Percentiles rank a stretch among this genome's conserved stretches.
Evolutionary conservation across 768 basidiomycete species (phyloP).

Genomic region (Hygrocybe punicea): DNA sequence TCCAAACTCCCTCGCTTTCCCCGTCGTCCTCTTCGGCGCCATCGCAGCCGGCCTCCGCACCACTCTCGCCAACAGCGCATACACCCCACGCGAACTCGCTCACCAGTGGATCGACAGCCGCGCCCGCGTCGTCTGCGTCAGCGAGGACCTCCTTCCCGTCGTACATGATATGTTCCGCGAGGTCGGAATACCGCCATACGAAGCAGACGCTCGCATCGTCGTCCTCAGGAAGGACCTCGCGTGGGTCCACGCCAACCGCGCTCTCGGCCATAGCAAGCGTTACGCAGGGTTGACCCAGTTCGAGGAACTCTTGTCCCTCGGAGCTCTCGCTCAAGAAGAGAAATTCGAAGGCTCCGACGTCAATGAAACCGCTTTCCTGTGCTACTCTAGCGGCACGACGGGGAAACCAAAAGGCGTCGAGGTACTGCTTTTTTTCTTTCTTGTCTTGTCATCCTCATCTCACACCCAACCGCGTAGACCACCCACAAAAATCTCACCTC

Average conservation of each 20-base stretch:
- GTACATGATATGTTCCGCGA: slow-evolving; percentile 55
- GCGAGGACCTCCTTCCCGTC: slow-evolving; percentile 56
- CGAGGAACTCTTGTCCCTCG: slow-evolving; percentile 50
- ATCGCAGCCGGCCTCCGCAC: slow-evolving; percentile 65
- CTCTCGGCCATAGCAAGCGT: slow-evolving; percentile 14
- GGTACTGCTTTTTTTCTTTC: slow-evolving; percentile 25
- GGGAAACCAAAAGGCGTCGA: slow-evolving; percentile 73
- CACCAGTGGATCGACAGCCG: slow-evolving; percentile 69
- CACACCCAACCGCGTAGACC: slow-evolving; percentile 38
- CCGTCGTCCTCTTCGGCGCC: slow-evolving; percentile 46
- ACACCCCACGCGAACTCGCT: slow-evolving; percentile 63
- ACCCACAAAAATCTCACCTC: slow-evolving; percentile 68
- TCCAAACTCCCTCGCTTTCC: slow-evolving; percentile 59
- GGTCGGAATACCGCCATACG: slow-evolving; percentile 43
- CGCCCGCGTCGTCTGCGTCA: slow-evolving; percentile 60
- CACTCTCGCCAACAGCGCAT: slow-evolving; percentile 72
- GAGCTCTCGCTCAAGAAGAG: slow-evolving; percentile 51
- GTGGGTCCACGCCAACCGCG: slow-evolving; percentile 44
- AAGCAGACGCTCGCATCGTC: slow-evolving; percentile 54
- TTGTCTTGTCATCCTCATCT: not conserved
- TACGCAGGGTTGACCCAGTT: slow-evolving; percentile 30
- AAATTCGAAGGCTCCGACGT: slow-evolving; percentile 50
- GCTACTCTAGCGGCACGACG: slow-evolving; percentile 44
- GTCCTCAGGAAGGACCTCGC: slow-evolving; percentile 48
- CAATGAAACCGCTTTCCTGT: slow-evolving; percentile 61